phyloP scores from a whole-genome alignment of 352 stramenopile genomes.

The Blastocystis sp. region DNA sequence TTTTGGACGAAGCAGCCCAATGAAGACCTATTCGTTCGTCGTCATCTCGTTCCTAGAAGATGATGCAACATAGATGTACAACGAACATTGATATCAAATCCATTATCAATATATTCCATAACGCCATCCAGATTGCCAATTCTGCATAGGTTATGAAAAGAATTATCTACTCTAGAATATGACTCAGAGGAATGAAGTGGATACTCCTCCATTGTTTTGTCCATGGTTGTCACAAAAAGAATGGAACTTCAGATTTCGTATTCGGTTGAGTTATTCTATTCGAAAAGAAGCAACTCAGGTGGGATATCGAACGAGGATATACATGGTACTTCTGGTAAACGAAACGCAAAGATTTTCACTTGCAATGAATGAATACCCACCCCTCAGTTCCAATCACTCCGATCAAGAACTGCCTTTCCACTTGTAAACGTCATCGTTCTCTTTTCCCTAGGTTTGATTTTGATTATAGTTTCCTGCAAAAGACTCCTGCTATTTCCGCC shows the following conservation, averaged over 20 bases:
- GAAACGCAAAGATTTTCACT: background rate
- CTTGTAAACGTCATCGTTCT: background rate
- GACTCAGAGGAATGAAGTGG: background rate
- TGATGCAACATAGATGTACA: background rate
- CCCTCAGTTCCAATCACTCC: background rate
- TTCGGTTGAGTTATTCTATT: background rate
- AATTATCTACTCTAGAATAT: slow-evolving; percentile 27
- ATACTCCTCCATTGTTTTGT: slow-evolving; percentile 55
- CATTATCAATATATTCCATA: slow-evolving; percentile 14
- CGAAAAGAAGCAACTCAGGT: background rate
- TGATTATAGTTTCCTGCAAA: background rate
- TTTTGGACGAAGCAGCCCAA: slow-evolving; percentile 49
- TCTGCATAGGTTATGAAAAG: slow-evolving; percentile 17
- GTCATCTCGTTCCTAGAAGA: background rate
- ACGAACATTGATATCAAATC: background rate
- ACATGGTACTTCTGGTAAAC: background rate
- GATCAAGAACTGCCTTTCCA: background rate
- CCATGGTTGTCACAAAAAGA: slow-evolving; percentile 2
- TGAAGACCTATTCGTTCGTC: slow-evolving; percentile 25
- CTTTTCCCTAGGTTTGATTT: slow-evolving; percentile 15
- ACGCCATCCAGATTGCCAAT: background rate
- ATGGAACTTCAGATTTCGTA: background rate
- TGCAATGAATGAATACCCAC: background rate
- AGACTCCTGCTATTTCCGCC: background rate
- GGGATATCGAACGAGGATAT: background rate